Evolutionary conservation across 768 basidiomycete species (phyloP), one percentile per base, ranked within the genome.

Genomic region (Antrodiella citrinella): DNA sequence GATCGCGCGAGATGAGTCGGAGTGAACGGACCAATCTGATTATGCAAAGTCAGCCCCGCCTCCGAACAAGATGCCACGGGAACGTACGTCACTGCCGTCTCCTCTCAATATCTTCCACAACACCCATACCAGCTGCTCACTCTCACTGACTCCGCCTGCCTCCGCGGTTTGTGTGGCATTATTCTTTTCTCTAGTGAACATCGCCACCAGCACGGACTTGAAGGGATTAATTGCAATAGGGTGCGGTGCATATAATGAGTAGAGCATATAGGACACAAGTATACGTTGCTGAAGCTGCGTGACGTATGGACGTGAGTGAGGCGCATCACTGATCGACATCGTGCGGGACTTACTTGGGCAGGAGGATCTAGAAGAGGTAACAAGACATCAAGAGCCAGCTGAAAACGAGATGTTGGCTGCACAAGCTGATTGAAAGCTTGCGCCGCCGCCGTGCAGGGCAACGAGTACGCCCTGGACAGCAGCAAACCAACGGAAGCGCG

Each of bases 71-170:
- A 54, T 15, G 44, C 45, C 49, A 20, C n/a, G 19, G 30, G 50
- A 26, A 72, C 81, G 57, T 54, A 88, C 87, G 72, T 90, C 86
- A 52, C 80, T 81, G 18, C 87, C 87, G 62, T 89, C 86, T 47
- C 87, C 88, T 63, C 80, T 86, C 49, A 90, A 68, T 50, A 90
- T 85, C 68, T 90, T 90, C 86, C 86, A 90, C 52, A 90, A 70
- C 41, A 90, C 87, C 86, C 87, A 90, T 35, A 89, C 84, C 45
- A 90, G 69, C 59, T 87, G 87, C 60, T 89, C 86, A 62, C 80
- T 86, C 46, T 73, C 72, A 50, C 78, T 73, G 51, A 73, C 72
- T 22, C 76, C 72, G 48, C 70, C 71, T 26, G 70, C 62, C 7
- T 59, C 69, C n/a, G 81, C 69, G 47, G 78, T 62, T 45, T 61